These are phyloP conservation scores for Ascoidea rubescens DNA, from an alignment of 805 yeast species.

Conservation along the genomic window DNA sequence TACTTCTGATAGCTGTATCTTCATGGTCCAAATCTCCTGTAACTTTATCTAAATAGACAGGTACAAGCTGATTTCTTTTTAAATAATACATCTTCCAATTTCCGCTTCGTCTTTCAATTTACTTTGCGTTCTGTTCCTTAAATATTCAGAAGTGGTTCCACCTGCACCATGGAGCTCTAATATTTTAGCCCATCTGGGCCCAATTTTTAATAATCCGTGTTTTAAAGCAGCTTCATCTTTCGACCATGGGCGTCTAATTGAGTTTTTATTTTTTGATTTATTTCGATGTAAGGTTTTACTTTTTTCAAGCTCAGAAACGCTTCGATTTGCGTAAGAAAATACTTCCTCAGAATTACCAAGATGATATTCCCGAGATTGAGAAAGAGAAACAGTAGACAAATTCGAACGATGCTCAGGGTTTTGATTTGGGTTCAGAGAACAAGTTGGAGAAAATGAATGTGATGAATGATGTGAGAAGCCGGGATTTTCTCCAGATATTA, in stretches of 20 bases:
- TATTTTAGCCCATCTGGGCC: constrained; percentile 91
- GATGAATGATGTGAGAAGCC: too few relatives aligned
- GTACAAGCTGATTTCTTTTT: constrained; percentile 63
- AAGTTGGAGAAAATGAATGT: too few relatives aligned
- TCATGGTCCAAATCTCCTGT: constrained; percentile 65
- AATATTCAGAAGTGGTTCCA: constrained; percentile 68
- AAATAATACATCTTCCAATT: constrained; percentile 86
- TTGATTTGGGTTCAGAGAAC: too few relatives aligned
- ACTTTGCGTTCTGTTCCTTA: constrained; percentile 80
- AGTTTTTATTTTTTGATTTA: constrained; percentile 10
- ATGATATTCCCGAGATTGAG: too few relatives aligned
- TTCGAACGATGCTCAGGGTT: too few relatives aligned
- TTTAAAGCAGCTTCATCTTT: constrained; percentile 70
- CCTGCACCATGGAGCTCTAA: constrained; percentile 90
- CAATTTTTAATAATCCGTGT: constrained; percentile 64
- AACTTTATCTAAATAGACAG: constrained; percentile 66
- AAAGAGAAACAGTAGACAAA: too few relatives aligned
- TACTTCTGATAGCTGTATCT: neutral
- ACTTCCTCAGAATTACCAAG: too few relatives aligned
- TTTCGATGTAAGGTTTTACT: too few relatives aligned
- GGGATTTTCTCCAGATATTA: too few relatives aligned
- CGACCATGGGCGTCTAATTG: constrained; percentile 67
- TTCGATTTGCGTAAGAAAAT: too few relatives aligned
- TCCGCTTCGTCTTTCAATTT: constrained; percentile 96
- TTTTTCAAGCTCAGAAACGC: too few relatives aligned